A percentile compares a stretch with the other conserved stretches of the same genome.
Conservation (phyloP, 2,329 filamentous ascomycete genomes). For the Talaromyces islandicus region DNA sequence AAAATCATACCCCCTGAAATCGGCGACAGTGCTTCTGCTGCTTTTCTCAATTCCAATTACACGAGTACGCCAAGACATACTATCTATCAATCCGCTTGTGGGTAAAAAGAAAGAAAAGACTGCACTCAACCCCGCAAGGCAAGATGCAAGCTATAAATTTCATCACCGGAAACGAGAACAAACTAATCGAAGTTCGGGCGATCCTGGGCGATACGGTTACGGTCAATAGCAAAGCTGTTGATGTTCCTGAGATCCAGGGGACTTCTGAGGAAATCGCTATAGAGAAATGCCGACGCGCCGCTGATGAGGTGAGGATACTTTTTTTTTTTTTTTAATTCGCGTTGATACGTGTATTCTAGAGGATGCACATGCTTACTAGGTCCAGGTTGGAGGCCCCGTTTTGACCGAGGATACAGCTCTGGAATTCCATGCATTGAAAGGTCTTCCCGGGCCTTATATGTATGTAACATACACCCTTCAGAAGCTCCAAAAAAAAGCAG, state of each 20-base stretch:
- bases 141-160: constrained; percentile 65
- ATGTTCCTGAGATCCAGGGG: constrained; percentile 86
- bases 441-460: constrained; percentile 96
- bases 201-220: constrained; percentile 71
- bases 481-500: neutral
- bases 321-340: no score
- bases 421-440: constrained; percentile 83
- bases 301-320: constrained; percentile 60
- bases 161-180: constrained; percentile 94
- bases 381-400: constrained; percentile 74
- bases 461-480: constrained; percentile 40
- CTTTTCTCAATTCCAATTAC: neutral
- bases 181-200: constrained; percentile 79
- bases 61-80: neutral
- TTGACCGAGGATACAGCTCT: constrained; percentile 94
- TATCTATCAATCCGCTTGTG: neutral
- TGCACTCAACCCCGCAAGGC: neutral
- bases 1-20: neutral
- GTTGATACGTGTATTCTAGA: neutral
- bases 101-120: neutral
- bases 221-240: constrained; percentile 67
- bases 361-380: neutral
- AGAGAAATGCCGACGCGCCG: constrained; percentile 81
- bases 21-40: neutral
- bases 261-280: constrained; percentile 83